phyloP scores from a whole-genome alignment of 2,329 filamentous ascomycete genomes.

The Epichloe gansuensis region DNA sequence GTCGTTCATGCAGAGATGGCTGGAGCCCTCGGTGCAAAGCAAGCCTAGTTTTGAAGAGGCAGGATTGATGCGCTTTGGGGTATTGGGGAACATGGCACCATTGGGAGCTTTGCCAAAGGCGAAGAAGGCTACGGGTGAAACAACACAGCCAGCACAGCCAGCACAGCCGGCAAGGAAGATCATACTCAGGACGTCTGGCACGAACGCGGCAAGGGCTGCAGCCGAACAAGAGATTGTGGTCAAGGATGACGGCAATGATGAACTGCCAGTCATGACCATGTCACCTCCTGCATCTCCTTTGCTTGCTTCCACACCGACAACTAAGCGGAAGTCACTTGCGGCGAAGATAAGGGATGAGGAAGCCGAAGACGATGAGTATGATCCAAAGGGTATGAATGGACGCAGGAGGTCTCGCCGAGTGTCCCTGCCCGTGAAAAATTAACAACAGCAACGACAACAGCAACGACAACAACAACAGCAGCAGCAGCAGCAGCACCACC shows the following conservation, averaged over 20 bases:
- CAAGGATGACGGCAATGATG: conserved; percentile 14
- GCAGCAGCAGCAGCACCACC: conserved; percentile 4
- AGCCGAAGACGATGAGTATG: conserved; percentile 31
- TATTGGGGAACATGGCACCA: conserved; percentile 74
- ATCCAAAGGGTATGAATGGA: conserved; percentile 24
- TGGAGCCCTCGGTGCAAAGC: conserved; percentile 45
- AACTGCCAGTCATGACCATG: conserved; percentile 4
- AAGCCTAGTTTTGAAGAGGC: conserved; percentile 68
- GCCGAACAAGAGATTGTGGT: conserved; percentile 8
- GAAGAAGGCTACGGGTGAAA: conserved; percentile 24
- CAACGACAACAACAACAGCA: conserved; percentile 7
- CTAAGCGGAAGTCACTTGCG: conserved; percentile 12
- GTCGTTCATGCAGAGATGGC: conserved; percentile 43
- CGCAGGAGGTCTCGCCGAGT: conserved; percentile 22
- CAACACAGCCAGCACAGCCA: conserved; percentile 12
- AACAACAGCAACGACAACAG: conserved; percentile 5
- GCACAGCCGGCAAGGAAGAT: conserved; percentile 28
- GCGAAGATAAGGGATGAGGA: conserved; percentile 18
- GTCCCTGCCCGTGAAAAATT: conserved; percentile 16
- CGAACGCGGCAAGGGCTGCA: conserved; percentile 14
- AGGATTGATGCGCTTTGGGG: conserved; percentile 60
- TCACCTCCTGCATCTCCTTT: conserved; percentile 8
- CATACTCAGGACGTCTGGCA: conserved; percentile 30
- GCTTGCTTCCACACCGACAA: conserved; percentile 12
- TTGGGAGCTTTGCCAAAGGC: conserved; percentile 60